phyloP scores from a whole-genome alignment of 768 basidiomycete species.

The Boletus reticuloceps region DNA sequence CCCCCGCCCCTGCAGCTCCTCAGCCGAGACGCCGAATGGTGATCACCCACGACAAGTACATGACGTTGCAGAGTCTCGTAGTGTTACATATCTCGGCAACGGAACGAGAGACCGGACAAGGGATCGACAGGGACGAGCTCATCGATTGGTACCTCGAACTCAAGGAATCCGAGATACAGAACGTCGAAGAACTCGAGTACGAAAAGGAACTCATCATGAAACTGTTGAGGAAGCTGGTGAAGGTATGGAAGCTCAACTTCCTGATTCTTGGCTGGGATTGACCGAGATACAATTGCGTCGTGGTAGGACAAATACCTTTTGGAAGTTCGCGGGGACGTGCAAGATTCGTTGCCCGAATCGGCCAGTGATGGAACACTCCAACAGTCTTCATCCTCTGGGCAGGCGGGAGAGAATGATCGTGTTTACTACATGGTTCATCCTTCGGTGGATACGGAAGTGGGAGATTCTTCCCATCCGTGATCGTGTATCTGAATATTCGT shows the following conservation, averaged over 20 bases:
- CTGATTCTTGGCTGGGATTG: not conserved
- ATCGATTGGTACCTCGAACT: slow-evolving; percentile 96
- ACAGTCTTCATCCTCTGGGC: slow-evolving; percentile 48
- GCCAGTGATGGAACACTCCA: slow-evolving; percentile 52
- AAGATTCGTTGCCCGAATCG: slow-evolving; percentile 69
- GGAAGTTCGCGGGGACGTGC: slow-evolving; percentile 79
- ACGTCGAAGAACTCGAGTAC: slow-evolving; percentile 84
- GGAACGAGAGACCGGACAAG: slow-evolving; percentile 72
- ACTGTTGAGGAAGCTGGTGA: slow-evolving; percentile 84
- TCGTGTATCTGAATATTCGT: not conserved
- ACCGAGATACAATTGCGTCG: not conserved
- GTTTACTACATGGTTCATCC: slow-evolving; percentile 92
- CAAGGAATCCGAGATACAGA: slow-evolving; percentile 78
- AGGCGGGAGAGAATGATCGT: slow-evolving; percentile 57
- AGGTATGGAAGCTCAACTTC: slow-evolving; percentile 48
- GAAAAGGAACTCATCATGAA: slow-evolving; percentile 90
- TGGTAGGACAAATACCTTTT: slow-evolving; percentile 80
- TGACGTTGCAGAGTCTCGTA: slow-evolving; percentile 84
- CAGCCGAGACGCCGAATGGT: slow-evolving; percentile 73
- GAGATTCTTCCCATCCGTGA: slow-evolving; percentile 35
- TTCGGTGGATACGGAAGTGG: slow-evolving; percentile 67
- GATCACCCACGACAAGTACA: slow-evolving; percentile 96
- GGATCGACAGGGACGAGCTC: slow-evolving; percentile 86
- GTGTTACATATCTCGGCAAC: slow-evolving; percentile 76
- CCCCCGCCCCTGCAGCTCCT: slow-evolving; percentile 36